A percentile compares a stretch with the other conserved stretches of the same genome.
phyloP scores from a whole-genome alignment of 2,329 filamentous ascomycete species.

The Aspergillus sp. region DNA sequence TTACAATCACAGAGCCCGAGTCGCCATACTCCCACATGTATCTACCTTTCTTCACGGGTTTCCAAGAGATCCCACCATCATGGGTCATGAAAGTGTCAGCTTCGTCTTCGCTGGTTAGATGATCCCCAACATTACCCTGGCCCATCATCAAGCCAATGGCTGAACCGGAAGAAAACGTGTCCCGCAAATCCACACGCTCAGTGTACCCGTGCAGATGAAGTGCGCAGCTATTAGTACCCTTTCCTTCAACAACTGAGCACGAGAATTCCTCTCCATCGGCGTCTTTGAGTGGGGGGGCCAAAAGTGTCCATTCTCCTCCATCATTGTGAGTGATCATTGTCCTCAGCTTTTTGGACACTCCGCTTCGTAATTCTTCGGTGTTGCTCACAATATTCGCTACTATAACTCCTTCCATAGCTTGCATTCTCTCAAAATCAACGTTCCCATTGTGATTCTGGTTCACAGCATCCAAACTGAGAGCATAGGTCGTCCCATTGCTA shows the following conservation, averaged over 20 bases:
- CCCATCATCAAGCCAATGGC: slow-evolving; percentile 90
- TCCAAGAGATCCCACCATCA: slow-evolving; percentile 90
- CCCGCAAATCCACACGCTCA: slow-evolving; percentile 75
- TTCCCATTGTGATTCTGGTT: slow-evolving; percentile 76
- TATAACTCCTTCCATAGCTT: slow-evolving; percentile 84
- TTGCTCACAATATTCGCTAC: slow-evolving; percentile 86
- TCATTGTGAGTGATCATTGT: slow-evolving; percentile 97
- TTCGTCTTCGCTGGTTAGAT: slow-evolving; percentile 65
- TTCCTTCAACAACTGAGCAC: slow-evolving; percentile 62
- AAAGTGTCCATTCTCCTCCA: slow-evolving; percentile 78
- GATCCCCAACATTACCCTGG: slow-evolving; percentile 82
- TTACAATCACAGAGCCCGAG: slow-evolving; percentile 86
- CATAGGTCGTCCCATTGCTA: slow-evolving; percentile 94
- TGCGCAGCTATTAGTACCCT: slow-evolving; percentile 65
- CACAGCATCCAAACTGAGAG: slow-evolving; percentile 76
- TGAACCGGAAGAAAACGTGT: slow-evolving; percentile 84
- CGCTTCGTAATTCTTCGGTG: slow-evolving; percentile 58
- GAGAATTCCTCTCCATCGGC: slow-evolving; percentile 68
- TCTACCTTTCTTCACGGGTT: slow-evolving; percentile 76
- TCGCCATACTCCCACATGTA: slow-evolving; percentile 97
- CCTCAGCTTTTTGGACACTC: slow-evolving; percentile 72
- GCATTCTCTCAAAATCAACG: slow-evolving; percentile 96
- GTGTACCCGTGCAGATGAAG: slow-evolving; percentile 96
- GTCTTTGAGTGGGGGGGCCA: slow-evolving; percentile 71
- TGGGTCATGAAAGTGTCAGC: slow-evolving; percentile 87